Base-by-base conservation (phyloP, 345 rosid species). In the Aquilaria yunnanensis region DNA sequence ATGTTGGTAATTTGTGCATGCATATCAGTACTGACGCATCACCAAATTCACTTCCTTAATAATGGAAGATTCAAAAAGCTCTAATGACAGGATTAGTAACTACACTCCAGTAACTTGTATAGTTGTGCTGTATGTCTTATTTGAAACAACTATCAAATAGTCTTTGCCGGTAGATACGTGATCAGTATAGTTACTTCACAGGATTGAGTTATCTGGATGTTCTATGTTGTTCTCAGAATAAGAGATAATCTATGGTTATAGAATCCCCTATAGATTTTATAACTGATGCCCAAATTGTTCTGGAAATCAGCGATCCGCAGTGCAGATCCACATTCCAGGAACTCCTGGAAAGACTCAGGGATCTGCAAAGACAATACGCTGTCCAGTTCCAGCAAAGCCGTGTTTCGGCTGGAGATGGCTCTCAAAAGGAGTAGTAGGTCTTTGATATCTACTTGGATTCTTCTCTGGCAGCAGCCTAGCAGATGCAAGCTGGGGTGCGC, bases 251-350 rank as follows among this genome's bases (percentile, higher is more conserved):
- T 23, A 37, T 47, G 7, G 3, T 33, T 14, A 33, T 34, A 53
- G 47, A 10, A 37, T 37, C 43, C 5, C 8, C 7, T 37, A 4
- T 9, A 37, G 43, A 52, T 33, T 56, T 30, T 55, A 37, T 23
- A 41, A 30, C 47, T 43, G 3, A 51, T 29, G 49, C 23, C 23
- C 59, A 57, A 47, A 10, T 33, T 54, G 43, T 37, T 64, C 59
- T 47, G 5, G 37, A 70, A 66, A 49, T 23, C 85, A 94, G 99
- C 29, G 96, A 94, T 78, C 81, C 95, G 8, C 75, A 76, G 52
- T 29, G 73, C 71, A 85, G 97, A 37, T 96, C 99, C 14, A 65
- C 89, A 10, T 86, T 94, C 88, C 96, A 82, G 74, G 99, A 90
- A 72, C 77, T 94, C 62, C 70, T 94, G 74, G 90, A 90, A 51